Evolutionary conservation across 208 protist species (phyloP), one percentile per base, ranked within the genome.

Genomic region (Borovskyia barvae): DNA sequence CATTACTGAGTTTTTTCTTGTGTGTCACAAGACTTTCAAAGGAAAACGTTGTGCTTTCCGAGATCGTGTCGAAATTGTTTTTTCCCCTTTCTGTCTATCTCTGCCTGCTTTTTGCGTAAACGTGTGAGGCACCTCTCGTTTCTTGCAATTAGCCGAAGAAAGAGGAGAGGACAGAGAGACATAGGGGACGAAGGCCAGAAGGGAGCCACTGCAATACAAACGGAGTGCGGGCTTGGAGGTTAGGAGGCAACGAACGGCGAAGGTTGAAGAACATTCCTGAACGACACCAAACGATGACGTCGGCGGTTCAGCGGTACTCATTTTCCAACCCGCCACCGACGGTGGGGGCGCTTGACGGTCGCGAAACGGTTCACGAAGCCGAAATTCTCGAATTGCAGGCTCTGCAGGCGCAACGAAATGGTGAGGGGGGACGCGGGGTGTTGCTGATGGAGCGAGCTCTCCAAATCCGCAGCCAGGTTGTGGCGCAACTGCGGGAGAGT

Each of bases 371-470:
- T n/a, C 53, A 83, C 48, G 84, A 92, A 60, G 87, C 80, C 8
- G 69, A 80, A 46, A 42, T 73, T 14, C 69, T 92, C 30, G 84
- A 94, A 60, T 19, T 82, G 40, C 72, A 82, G 53, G 83, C 82
- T 20, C 32, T 75, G 2, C 56, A 80, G 32, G 67, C 72, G 17
- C 80, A 90, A 56, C 61, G 64, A 35, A 56, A 66, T 15, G 85
- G 84, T 9, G 73, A 85, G 6, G 57, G 87, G 15, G 55, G 64
- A 17, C 70, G 78, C n/a, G 72, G 57, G 52, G 65, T 93, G 15
- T 74, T 83, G 64, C 72, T 91, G 11, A 86, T 93, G 85, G 80
- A 92, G 66, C 84, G 77, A 11, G 85, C 85, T 0, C 49, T 95
- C 30, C 85, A 90, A 65, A 81, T 92, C 24, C 88, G 83, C 33